Base-by-base conservation (phyloP, 345 rosid genomes). In the Eucalyptus rudis region DNA sequence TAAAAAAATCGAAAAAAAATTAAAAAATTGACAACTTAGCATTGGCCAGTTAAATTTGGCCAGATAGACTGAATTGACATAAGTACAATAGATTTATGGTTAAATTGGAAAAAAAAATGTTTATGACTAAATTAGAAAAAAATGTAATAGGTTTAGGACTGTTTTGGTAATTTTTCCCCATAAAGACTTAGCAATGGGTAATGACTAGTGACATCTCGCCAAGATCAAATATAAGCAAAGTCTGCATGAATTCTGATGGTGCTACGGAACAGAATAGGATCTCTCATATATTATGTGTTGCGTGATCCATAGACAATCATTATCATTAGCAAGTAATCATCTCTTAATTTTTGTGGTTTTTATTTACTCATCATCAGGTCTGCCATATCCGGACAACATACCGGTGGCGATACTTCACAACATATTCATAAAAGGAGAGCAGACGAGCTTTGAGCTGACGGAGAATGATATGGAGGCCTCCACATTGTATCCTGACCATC, bases 371-470 rank as follows among this genome's bases (percentile, higher is more conserved):
- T 49, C 40, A 13, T 88, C 86, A 93, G 93, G 64, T 25, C 51
- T 90, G 25, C 81, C 91, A 13, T n/a, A 64, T 22, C 92, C 94
- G 45, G 90, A 92, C 8, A 90, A 89, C 85, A 87, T 93, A 10
- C 90, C 90, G 3, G 36, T 36, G 27, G 62, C 93, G 6, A 86
- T 93, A 44, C 86, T 92, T 83, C 95, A 93, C 88, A 90, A 86
- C 91, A 90, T 93, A 79, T 92, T 93, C 87, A 86, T 92, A 45
- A 90, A 91, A 87, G 94, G 94, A 14, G 94, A 93, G 50, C 92
- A 89, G 54, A 88, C 56, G 88, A 92, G 91, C 86, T 92, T 90
- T 87, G 90, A 91, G 24, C 87, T 93, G 10, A 86, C 85, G 7
- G 86, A 64, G 64, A 90, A 92, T 3, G 93, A 93, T 88, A 27